These are phyloP conservation scores for Mesostigma viride DNA, from an alignment of 139 green algal genomes.

Conservation along the genomic window DNA sequence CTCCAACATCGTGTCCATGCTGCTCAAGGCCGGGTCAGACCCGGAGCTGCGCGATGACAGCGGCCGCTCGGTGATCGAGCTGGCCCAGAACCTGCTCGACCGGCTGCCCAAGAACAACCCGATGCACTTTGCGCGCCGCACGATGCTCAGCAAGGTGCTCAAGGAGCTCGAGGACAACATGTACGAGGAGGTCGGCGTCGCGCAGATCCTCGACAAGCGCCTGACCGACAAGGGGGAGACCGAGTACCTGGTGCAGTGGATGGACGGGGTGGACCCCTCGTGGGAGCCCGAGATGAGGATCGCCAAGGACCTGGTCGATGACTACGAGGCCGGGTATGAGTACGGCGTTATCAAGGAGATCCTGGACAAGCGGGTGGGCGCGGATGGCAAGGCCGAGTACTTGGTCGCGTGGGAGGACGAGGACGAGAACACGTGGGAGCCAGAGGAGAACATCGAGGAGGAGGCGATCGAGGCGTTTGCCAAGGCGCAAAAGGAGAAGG, in stretches of 20 bases:
- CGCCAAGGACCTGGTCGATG: background rate
- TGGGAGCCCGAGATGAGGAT: background rate
- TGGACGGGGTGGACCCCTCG: background rate
- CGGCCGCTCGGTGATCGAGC: conserved; percentile 4
- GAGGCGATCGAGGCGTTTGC: background rate
- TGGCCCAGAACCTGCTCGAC: conserved; percentile 6
- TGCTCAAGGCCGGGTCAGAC: conserved; percentile 17
- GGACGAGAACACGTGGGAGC: background rate
- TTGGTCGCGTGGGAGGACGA: background rate
- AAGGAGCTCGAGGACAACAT: background rate
- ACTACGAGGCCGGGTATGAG: background rate
- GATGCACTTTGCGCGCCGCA: background rate
- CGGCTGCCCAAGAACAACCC: background rate
- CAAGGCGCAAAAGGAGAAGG: too few species aligned
- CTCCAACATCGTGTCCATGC: background rate
- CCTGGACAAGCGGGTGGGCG: background rate
- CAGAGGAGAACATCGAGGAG: background rate
- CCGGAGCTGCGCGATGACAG: conserved; percentile 17
- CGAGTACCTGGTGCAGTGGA: background rate
- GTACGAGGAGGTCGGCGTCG: background rate
- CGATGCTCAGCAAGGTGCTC: background rate
- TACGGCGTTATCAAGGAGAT: background rate
- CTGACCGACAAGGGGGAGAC: background rate
- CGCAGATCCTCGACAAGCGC: background rate
- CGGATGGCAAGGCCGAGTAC: background rate